Base-by-base conservation (phyloP, 176 grass and related monocot species). In the Oryza brachyantha region DNA sequence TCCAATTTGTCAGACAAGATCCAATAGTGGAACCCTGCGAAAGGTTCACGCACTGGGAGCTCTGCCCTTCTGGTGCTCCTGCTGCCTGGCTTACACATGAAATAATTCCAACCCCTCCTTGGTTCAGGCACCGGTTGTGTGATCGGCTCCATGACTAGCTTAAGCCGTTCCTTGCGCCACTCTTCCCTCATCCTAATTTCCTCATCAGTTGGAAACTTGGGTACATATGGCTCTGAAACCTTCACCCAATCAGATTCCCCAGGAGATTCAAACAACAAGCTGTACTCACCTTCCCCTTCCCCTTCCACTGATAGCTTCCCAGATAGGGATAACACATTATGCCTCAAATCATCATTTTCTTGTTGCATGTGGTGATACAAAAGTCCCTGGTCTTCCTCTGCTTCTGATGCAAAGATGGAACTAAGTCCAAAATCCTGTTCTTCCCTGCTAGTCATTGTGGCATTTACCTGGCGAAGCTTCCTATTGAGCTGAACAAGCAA, bases 161-260 rank as follows among this genome's bases (percentile, higher is more conserved):
- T 72, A 5, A 72, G 42, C 42, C 32, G 69, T 42, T 72, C 69
- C 70, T 54, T 54, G 43, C 70, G 45, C 43, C 70, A 32, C 19
- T 54, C 9, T 35, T 52, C 43, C 45, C 43, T 72, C 28, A 54
- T 29, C 43, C 45, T 27, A 2, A 72, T 52, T 28, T 27, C 58
- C 70, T 34, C 69, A 42, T 52, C 43, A 48, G 41, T 29, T 71
- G 26, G 41, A 71, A 71, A 71, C 68, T 48, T 71, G 13, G 68
- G 68, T 5, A 71, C 42, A 71, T 71, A 50, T 48, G 68, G 42
- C 14, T 46, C 26, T 46, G 68, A 19, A 16, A 71, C 41, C 26
- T 50, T 48, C 42, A 19, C 11, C 68, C 68, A 71, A 50, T 71
- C 68, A 71, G 26, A 48, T 31, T 71, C 12, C 16, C 0, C 41